A percentile compares a stretch with the other conserved stretches of the same genome.
phyloP scores from a whole-genome alignment of 2,329 filamentous ascomycete species.

The Talaromyces sp. region DNA sequence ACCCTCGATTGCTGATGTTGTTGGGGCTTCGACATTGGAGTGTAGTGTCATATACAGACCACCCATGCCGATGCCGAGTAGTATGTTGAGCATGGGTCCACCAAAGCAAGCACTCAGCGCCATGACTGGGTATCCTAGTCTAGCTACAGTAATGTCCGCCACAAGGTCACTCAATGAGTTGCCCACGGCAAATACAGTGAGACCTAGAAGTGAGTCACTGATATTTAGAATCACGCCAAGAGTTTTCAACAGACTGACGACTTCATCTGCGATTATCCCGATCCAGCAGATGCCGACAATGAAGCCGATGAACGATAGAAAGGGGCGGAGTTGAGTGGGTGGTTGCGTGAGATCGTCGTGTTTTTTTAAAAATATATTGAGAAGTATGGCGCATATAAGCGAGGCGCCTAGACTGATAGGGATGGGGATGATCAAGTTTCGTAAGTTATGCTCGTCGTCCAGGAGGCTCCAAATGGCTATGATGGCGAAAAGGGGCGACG shows the following conservation, averaged over 20 bases:
- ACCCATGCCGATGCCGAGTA: constrained; percentile 88
- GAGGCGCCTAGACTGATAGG: constrained; percentile 67
- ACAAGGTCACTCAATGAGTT: constrained; percentile 94
- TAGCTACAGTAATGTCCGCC: constrained; percentile 88
- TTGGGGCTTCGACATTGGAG: background rate
- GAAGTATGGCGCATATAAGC: constrained; percentile 59
- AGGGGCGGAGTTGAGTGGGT: constrained; percentile 68
- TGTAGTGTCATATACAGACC: constrained; percentile 74
- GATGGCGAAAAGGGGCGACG: constrained; percentile 78
- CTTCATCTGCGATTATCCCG: constrained; percentile 89
- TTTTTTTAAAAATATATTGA: constrained; percentile 63
- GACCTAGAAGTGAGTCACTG: constrained; percentile 86
- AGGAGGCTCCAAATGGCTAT: constrained; percentile 63
- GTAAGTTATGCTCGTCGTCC: constrained; percentile 53
- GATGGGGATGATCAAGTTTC: constrained; percentile 54
- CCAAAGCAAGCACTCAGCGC: constrained; percentile 91
- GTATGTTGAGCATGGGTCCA: constrained; percentile 96
- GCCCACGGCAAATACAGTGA: constrained; percentile 94
- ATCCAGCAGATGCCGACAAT: constrained; percentile 93
- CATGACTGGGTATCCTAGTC: constrained; percentile 95
- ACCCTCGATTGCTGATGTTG: constrained; percentile 46
- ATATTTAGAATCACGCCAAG: constrained; percentile 89
- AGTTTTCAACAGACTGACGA: constrained; percentile 90
- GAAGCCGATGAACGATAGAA: constrained; percentile 87
- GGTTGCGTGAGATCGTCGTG: constrained; percentile 50